Evolutionary conservation across 177 flowering plant genomes (phyloP), one percentile per base, ranked within the genome.

Genomic region (Vitis hybrid): DNA sequence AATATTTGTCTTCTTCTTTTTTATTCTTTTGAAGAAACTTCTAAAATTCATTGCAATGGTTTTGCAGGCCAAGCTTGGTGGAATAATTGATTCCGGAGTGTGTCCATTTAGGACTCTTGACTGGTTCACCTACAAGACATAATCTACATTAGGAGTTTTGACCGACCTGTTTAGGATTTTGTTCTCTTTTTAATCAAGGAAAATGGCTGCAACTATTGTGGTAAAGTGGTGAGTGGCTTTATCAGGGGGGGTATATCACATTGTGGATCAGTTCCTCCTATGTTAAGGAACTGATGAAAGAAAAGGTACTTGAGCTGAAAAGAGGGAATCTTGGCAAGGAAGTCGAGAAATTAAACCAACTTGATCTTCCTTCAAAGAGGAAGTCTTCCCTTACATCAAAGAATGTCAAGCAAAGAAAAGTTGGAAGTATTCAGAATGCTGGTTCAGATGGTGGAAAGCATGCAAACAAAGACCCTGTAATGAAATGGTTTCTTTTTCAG

Each of bases 141-240:
- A 26, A 3, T 30, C 32, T 30, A 30, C 32, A 30, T 0, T 30
- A 30, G 32, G 32, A 30, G 32, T 30, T 30, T 4, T 30, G 32
- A 30, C 32, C 1, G 32, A 30, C 32, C 32, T 30, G 32, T 30
- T 30, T 30, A 30, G 32, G 32, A 30, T 30, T 30, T 30, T 30
- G 5, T 30, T 4, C 1, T 30, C 1, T 30, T 30, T 52, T 8
- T 2, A 45, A 13, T 45, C 1, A 49, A n/a, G 2, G 8, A 2
- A 60, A 7, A 72, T 78, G 80, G 65, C 71, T 89, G 94, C 79
- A 85, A 80, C 10, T 84, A 87, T 50, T 85, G 94, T 74, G 74
- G 56, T 39, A 85, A 85, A 72, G 80, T 64, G 21, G 69, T 89
- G 26, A 64, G 77, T 70, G 84, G 86, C 1, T 80, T 71, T 21